Evolutionary conservation across 2,329 filamentous ascomycete species (phyloP), one percentile per base, ranked within the genome.

Genomic region (Lasiodiplodia gonubiensis): DNA sequence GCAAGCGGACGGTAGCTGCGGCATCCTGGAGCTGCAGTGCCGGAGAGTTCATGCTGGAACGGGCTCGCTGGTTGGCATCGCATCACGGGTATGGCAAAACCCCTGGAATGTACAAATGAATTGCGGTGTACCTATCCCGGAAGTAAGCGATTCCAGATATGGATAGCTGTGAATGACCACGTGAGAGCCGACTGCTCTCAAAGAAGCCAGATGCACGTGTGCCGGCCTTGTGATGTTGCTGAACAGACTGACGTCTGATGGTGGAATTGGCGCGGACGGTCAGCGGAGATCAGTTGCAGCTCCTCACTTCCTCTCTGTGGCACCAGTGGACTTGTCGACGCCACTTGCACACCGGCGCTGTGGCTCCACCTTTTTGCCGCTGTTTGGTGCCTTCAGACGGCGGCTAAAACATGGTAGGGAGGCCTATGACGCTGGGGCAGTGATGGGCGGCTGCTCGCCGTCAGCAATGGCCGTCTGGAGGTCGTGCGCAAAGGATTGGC

Each of bases 271-370:
- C 23, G 33, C 42, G 46, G 42, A 49, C 27, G 27, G 39, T 49
- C 39, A n/a, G 57, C n/a, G 57, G 42, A 63, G 59, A 63, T 63
- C 59, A 51, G 27, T 37, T 27, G 59, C 42, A 51, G 42, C 59
- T 63, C 59, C 59, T 63, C 59, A 63, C 59, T 63, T 63, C 42
- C 59, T 51, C n/a, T 51, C 30, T 37, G 59, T 63, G 46, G 18
- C 59, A 63, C 59, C 59, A 23, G 35, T 23, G 21, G 27, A 46
- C 18, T 46, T 51, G 42, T 30, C 46, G 59, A 63, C 59, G 59
- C 59, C 59, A 51, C 59, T 30, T 51, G 42, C 42, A 63, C 59
- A 30, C 18, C 46, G 42, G 21, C 30, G 46, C 39, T 60, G 57
- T 27, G 37, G 57, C 57, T 37, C 59, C 59, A 63, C 59, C 35